Evolutionary conservation across 257 asterid genomes (phyloP).

Genomic region (Penstemon davidsonii): DNA sequence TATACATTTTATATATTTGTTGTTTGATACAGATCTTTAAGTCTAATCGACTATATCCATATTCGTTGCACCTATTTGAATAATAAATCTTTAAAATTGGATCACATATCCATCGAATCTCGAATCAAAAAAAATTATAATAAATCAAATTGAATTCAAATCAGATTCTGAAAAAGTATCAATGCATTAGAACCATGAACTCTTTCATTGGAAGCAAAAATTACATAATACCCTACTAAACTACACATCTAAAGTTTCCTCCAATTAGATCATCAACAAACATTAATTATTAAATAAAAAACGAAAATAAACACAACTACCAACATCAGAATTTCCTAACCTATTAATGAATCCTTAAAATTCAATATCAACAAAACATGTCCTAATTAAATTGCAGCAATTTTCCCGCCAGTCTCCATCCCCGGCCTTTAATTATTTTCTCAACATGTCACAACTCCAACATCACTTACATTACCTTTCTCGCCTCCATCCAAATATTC

Average conservation of each 20-base stretch:
- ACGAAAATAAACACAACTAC: background rate
- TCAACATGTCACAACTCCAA: constrained; percentile 15
- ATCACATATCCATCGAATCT: no score
- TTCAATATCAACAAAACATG: background rate
- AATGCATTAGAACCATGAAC: background rate
- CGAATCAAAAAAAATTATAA: no score
- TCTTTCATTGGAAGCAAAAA: background rate
- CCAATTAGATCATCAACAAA: background rate
- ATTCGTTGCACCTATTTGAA: no score
- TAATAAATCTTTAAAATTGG: no score
- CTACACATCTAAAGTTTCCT: background rate
- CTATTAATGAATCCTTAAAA: constrained; percentile 7
- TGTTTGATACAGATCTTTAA: no score
- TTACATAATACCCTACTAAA: background rate
- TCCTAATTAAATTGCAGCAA: background rate
- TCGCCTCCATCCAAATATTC: background rate
- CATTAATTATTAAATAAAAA: no score
- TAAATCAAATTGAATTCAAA: no score
- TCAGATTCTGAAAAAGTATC: background rate
- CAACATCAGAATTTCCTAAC: background rate
- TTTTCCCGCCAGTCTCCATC: background rate
- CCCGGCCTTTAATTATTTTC: background rate
- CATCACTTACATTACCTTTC: constrained; percentile 10
- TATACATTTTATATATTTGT: no score
- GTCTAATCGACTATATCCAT: no score